These are phyloP conservation scores for Pyrenophora seminiperda DNA, from an alignment of 2,329 filamentous ascomycete genomes.

Conservation along the genomic window DNA sequence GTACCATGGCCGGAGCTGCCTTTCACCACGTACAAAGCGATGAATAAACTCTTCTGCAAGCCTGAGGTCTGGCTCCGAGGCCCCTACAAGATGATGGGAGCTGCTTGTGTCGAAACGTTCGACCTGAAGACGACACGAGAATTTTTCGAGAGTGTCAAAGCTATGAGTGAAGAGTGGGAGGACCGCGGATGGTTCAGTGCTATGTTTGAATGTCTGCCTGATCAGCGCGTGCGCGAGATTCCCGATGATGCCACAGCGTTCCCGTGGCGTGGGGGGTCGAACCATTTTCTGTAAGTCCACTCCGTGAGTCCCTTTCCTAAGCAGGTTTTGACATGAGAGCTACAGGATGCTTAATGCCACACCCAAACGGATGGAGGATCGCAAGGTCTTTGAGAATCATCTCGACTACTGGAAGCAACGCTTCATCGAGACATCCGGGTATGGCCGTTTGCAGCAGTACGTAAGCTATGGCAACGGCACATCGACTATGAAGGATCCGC, in stretches of 20 bases:
- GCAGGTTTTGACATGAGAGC: background rate
- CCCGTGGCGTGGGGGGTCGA: constrained; percentile 9
- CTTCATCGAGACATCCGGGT: constrained; percentile 4
- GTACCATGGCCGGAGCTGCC: constrained; percentile 11
- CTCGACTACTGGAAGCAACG: constrained; percentile 10
- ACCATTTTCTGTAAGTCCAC: constrained; percentile 6
- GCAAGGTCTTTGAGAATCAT: constrained; percentile 5
- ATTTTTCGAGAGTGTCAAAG: constrained; percentile 12
- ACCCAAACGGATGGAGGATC: constrained; percentile 6
- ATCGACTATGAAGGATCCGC: constrained; percentile 4
- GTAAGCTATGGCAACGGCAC: constrained; percentile 9
- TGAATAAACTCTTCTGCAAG: constrained; percentile 10
- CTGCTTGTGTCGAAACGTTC: constrained; percentile 1
- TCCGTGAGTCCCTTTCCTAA: background rate
- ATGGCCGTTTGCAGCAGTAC: constrained; percentile 9
- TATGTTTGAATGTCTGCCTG: constrained; percentile 12
- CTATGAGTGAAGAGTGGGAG: constrained; percentile 11
- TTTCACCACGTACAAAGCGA: constrained; percentile 11
- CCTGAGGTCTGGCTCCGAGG: constrained; percentile 3
- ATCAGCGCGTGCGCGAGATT: constrained; percentile 7
- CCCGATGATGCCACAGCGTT: constrained; percentile 7
- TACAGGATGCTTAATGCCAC: constrained; percentile 9
- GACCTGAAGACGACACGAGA: constrained; percentile 10
- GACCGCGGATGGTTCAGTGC: constrained; percentile 11
- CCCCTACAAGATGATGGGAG: constrained; percentile 10